A percentile compares a stretch with the other conserved stretches of the same genome.
phyloP scores from a whole-genome alignment of 116 monocot species.

The Trichopus zeylanicus region DNA sequence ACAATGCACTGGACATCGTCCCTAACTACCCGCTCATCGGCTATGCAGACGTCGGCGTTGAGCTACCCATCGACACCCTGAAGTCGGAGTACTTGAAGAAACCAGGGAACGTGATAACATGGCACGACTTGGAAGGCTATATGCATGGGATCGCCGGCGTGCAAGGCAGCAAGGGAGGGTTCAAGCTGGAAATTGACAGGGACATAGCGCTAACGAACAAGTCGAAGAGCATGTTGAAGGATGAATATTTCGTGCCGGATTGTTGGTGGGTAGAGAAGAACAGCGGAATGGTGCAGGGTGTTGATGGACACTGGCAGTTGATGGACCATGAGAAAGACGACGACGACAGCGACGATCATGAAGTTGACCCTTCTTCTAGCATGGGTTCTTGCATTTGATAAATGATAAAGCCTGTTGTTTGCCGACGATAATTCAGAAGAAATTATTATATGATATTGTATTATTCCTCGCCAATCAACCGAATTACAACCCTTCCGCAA shows the following conservation, averaged over 20 bases:
- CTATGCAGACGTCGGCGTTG: slow-evolving; percentile 54
- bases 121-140: slow-evolving; percentile 81
- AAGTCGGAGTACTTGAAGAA: slow-evolving; percentile 58
- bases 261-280: slow-evolving; percentile 83
- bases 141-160: slow-evolving; percentile 73
- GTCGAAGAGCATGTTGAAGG: slow-evolving; percentile 42
- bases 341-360: no score
- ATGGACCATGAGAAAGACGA: slow-evolving; percentile 43
- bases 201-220: slow-evolving; percentile 84
- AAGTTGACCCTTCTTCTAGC: no score
- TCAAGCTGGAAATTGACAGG: slow-evolving; percentile 50
- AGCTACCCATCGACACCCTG: slow-evolving; percentile 35
- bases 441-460: no score
- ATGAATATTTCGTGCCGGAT: slow-evolving; percentile 48
- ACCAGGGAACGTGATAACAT: slow-evolving; percentile 21
- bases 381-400: no score
- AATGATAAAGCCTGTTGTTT: no score
- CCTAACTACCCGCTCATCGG: slow-evolving; percentile 51
- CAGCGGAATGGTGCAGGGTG: slow-evolving; percentile 67
- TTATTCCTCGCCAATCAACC: no score
- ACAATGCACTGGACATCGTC: slow-evolving; percentile 58
- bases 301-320: slow-evolving; percentile 57
- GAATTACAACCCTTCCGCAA: no score
- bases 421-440: no score
- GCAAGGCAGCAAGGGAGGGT: no score